phyloP scores from a whole-genome alignment of 2,329 filamentous ascomycete genomes.

The Xylaria sp. region DNA sequence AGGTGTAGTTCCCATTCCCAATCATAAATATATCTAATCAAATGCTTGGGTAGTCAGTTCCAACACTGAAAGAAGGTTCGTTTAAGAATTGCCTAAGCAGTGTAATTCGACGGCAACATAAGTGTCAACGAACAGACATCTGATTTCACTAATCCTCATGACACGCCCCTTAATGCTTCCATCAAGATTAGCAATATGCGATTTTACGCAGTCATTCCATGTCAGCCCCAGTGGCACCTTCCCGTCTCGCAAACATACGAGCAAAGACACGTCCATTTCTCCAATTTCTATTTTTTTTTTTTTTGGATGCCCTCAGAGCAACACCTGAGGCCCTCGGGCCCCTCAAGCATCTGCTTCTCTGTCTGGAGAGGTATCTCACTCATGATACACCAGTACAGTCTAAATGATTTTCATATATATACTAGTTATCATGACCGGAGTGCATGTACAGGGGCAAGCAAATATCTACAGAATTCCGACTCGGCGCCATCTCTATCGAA shows the following conservation, averaged over 20 bases:
- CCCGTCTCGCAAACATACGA: neutral
- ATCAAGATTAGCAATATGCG: neutral
- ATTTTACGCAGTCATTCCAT: neutral
- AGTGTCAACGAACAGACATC: constrained; percentile 12
- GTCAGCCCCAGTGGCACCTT: neutral
- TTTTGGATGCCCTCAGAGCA: neutral
- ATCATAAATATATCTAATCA: too few relatives aligned
- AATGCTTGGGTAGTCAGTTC: too few relatives aligned
- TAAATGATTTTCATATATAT: neutral
- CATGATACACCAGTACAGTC: neutral
- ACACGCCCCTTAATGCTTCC: neutral
- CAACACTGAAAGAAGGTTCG: too few relatives aligned
- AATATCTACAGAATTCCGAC: constrained; percentile 29
- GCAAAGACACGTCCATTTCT: neutral
- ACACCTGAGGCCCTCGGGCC: neutral
- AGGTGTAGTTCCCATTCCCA: too few relatives aligned
- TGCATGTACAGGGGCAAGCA: constrained; percentile 26
- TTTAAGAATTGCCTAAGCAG: neutral
- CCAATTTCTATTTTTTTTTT: too few relatives aligned
- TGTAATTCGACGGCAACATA: neutral
- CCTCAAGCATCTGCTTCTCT: too few relatives aligned
- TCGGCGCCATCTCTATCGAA: constrained; percentile 1
- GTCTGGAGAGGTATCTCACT: neutral
- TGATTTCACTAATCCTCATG: constrained; percentile 11
- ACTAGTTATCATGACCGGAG: constrained; percentile 3